phyloP scores from a whole-genome alignment of 305 asterid species.

The Solanum aculeatissimum region DNA sequence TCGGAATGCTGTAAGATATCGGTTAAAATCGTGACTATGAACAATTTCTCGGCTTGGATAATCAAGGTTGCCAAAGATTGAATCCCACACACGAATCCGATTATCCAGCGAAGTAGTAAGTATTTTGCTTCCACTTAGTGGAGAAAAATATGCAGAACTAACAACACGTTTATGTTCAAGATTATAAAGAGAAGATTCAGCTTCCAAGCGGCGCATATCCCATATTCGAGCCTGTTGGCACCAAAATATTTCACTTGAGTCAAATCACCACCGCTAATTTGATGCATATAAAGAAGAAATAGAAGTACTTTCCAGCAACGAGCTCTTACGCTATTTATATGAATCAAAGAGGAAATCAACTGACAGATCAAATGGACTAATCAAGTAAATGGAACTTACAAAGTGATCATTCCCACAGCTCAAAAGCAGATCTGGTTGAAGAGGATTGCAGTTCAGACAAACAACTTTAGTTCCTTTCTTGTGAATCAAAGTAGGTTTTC shows the following conservation, averaged over 20 bases:
- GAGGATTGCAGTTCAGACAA: constrained; percentile 92
- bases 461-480: constrained; percentile 97
- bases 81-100: constrained; percentile 67
- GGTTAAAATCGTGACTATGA: constrained; percentile 92
- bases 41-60: constrained; percentile 93
- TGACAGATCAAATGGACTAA: not conserved
- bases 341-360: not conserved
- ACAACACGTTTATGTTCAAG: constrained; percentile 89
- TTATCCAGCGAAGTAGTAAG: constrained; percentile 94
- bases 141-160: constrained; percentile 94
- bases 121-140: constrained; percentile 84
- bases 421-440: constrained; percentile 87
- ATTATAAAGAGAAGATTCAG: constrained; percentile 60
- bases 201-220: constrained; percentile 77
- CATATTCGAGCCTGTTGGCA: constrained; percentile 82
- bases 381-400: constrained; percentile 32
- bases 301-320: not conserved
- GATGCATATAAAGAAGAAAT: not conserved
- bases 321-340: not conserved
- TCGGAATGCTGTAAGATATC: constrained; percentile 87
- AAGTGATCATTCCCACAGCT: constrained; percentile 97
- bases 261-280: not conserved
- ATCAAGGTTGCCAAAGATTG: constrained; percentile 69
- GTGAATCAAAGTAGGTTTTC: constrained; percentile 67
- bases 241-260: not conserved